Evolutionary conservation across 1,284 basidiomycete genomes (phyloP).

Genomic region (Boletus hoseneyae): DNA sequence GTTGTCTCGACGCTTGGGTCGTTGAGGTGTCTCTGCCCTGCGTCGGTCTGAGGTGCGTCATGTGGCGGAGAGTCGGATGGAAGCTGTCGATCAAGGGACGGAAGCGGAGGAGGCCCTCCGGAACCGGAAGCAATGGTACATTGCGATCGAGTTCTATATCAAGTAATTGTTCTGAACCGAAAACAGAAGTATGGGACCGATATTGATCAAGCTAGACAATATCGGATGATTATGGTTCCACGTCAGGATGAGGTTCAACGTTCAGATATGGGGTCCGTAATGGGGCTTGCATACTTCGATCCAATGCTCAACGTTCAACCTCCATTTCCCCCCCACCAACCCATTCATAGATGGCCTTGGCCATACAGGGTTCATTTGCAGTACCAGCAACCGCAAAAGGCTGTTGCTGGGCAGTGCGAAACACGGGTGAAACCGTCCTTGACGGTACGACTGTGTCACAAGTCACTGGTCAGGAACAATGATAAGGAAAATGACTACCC

Average conservation of each 20-base stretch:
- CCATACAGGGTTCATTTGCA: conserved; percentile 60
- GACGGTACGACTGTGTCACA: conserved; percentile 42
- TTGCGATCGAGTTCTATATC: conserved; percentile 68
- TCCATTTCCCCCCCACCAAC: conserved; percentile 42
- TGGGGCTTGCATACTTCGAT: conserved; percentile 52
- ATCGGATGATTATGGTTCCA: neutral
- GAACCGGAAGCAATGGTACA: conserved; percentile 47
- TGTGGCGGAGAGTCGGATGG: conserved; percentile 3
- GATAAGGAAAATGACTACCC: conserved; percentile 34
- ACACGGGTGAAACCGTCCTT: conserved; percentile 30
- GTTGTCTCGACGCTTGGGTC: no score
- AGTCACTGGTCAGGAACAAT: conserved; percentile 47
- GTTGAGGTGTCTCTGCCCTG: neutral
- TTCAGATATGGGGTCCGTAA: neutral
- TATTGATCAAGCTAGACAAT: conserved; percentile 55
- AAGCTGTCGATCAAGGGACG: conserved; percentile 9
- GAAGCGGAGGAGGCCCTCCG: conserved; percentile 25
- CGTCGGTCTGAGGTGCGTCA: neutral
- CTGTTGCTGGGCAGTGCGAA: conserved; percentile 41
- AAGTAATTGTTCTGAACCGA: conserved; percentile 68
- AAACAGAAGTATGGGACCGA: conserved; percentile 42
- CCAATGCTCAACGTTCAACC: conserved; percentile 76
- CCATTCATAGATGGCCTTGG: conserved; percentile 56
- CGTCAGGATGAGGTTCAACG: no score
- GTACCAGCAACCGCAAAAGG: conserved; percentile 60